phyloP scores from a whole-genome alignment of 495 filamentous ascomycete genomes.

The Aspergillus incahuasiensis region DNA sequence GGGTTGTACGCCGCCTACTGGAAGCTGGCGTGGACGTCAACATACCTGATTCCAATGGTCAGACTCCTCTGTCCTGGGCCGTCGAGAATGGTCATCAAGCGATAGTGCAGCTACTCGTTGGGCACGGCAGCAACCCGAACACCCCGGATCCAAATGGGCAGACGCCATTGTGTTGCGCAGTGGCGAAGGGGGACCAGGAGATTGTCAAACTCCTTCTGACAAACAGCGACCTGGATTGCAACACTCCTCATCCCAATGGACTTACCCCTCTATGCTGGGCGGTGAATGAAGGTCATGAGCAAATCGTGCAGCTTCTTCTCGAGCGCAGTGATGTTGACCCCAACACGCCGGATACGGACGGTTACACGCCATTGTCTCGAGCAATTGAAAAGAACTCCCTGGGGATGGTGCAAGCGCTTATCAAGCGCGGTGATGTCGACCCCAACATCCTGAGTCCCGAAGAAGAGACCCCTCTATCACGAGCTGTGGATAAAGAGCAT shows the following conservation, averaged over 20 bases:
- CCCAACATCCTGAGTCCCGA: conserved; percentile 7
- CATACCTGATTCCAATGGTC: conserved; percentile 23
- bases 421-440: conserved; percentile 14
- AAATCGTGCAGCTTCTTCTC: conserved; percentile 21
- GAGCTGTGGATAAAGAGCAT: conserved; percentile 10
- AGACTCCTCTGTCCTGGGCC: conserved; percentile 31
- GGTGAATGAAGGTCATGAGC: conserved; percentile 10
- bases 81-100: conserved; percentile 22
- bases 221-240: conserved; percentile 2
- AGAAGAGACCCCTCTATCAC: conserved; percentile 8
- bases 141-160: conserved; percentile 21
- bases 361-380: conserved; percentile 27
- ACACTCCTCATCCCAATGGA: conserved; percentile 7
- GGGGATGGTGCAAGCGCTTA: conserved; percentile 21
- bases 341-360: conserved; percentile 21
- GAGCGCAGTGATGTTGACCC: conserved; percentile 13
- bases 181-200: conserved; percentile 18
- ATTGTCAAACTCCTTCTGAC: conserved; percentile 22
- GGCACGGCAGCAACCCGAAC: conserved; percentile 13
- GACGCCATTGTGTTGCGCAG: conserved; percentile 28
- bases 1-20: conserved; percentile 23
- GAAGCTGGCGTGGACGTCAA: conserved; percentile 19
- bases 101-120: conserved; percentile 22
- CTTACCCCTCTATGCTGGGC: conserved; percentile 8
- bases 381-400: conserved; percentile 16